These are phyloP conservation scores for Podospora pseudocomata DNA, from an alignment of 495 filamentous ascomycete genomes.

Conservation along the genomic window DNA sequence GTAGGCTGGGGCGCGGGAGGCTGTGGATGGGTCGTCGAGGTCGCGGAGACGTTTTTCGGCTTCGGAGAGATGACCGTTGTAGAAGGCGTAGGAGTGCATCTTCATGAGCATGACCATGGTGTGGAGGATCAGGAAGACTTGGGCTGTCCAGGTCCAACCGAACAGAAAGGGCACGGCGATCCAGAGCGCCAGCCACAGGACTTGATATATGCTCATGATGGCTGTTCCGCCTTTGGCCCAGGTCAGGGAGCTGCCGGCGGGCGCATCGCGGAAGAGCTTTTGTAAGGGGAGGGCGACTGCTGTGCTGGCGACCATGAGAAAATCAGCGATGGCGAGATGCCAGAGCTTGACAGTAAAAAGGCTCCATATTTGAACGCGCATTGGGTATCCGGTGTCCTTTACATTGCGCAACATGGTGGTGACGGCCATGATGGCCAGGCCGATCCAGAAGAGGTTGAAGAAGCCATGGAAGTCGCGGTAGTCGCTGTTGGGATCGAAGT, in stretches of 20 bases:
- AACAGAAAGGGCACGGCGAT: slow-evolving; percentile 82
- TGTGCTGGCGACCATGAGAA: slow-evolving; percentile 76
- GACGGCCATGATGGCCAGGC: slow-evolving; percentile 91
- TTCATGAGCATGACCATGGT: slow-evolving; percentile 93
- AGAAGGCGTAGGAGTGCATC: slow-evolving; percentile 97
- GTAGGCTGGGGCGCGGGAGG: slow-evolving; percentile 64
- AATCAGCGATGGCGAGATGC: slow-evolving; percentile 79
- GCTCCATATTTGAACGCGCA: slow-evolving; percentile 80
- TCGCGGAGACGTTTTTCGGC: slow-evolving; percentile 72
- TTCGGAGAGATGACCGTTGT: slow-evolving; percentile 91
- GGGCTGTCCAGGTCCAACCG: slow-evolving; percentile 89
- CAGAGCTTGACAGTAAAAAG: slow-evolving; percentile 83
- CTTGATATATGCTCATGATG: slow-evolving; percentile 78
- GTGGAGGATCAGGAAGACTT: slow-evolving; percentile 92
- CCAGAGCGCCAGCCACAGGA: slow-evolving; percentile 77
- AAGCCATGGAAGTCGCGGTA: slow-evolving; percentile 95
- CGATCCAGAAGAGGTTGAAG: slow-evolving; percentile 97
- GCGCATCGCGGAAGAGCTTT: slow-evolving; percentile 52
- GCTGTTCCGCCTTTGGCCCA: slow-evolving; percentile 76
- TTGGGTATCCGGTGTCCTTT: slow-evolving; percentile 85
- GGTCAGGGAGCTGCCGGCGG: slow-evolving; percentile 52
- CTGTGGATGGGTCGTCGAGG: slow-evolving; percentile 73
- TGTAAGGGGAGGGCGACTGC: slow-evolving; percentile 72
- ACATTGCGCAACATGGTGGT: slow-evolving; percentile 87
- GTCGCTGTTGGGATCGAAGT: slow-evolving; percentile 90